Evolutionary conservation across 2,329 filamentous ascomycete species (phyloP).

Genomic region (Claviceps spartinae): DNA sequence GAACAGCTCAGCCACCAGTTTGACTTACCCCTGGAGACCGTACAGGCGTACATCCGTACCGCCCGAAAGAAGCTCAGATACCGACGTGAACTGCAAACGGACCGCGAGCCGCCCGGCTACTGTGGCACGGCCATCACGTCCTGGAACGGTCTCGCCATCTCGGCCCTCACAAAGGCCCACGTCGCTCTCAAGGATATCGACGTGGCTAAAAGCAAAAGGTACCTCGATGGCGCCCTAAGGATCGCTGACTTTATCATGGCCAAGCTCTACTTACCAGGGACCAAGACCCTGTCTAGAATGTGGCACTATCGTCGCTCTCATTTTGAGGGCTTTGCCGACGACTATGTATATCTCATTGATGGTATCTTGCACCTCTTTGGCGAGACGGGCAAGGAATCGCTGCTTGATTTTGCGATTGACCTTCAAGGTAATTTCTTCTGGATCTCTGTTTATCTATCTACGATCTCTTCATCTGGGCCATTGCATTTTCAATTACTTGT

Average conservation of each 20-base stretch:
- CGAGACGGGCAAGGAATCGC: conserved; percentile 60
- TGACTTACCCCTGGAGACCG: conserved; percentile 54
- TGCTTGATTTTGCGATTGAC: conserved; percentile 67
- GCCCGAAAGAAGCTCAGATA: conserved; percentile 56
- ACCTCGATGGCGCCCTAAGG: conserved; percentile 50
- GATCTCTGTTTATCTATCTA: too few relatives aligned
- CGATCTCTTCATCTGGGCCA: too few relatives aligned
- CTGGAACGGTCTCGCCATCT: conserved; percentile 83
- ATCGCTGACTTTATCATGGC: conserved; percentile 60
- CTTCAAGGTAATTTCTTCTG: conserved; percentile 50
- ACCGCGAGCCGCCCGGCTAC: conserved; percentile 61
- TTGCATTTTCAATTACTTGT: too few relatives aligned
- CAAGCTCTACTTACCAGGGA: conserved; percentile 48
- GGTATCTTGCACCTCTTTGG: conserved; percentile 78
- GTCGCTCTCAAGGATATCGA: conserved; percentile 50
- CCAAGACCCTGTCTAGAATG: conserved; percentile 56
- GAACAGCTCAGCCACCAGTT: conserved; percentile 63
- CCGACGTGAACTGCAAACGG: conserved; percentile 47
- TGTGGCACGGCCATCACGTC: conserved; percentile 81
- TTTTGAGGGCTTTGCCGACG: conserved; percentile 70
- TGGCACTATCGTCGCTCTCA: conserved; percentile 51
- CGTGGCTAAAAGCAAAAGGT: conserved; percentile 42
- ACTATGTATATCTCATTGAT: conserved; percentile 80
- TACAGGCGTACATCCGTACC: conserved; percentile 50
- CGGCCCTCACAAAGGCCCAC: conserved; percentile 64